These are phyloP conservation scores for Acanthamoeba culbertsoni DNA, from an alignment of 208 protist genomes.

Conservation along the genomic window DNA sequence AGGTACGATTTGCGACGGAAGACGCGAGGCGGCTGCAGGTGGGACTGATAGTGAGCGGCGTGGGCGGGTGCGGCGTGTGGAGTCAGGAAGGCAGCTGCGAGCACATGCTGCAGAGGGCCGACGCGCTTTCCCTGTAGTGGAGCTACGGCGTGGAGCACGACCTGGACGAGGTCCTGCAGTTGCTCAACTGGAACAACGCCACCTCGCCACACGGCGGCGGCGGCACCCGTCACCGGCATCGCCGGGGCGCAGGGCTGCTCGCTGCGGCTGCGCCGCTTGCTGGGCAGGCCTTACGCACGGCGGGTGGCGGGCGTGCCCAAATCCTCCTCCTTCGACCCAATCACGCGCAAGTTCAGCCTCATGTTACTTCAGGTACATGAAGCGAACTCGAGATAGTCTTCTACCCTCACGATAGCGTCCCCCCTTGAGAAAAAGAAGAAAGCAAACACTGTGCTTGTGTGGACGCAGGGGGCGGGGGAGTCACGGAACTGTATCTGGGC, in stretches of 20 bases:
- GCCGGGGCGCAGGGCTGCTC: not conserved
- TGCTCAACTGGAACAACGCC: not conserved
- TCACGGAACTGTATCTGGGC: not conserved
- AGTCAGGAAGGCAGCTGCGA: not conserved
- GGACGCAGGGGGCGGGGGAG: not conserved
- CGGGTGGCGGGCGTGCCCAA: not conserved
- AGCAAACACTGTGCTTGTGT: too few species aligned
- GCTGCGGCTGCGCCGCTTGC: not conserved
- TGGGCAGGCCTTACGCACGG: not conserved
- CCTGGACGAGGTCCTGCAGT: not conserved
- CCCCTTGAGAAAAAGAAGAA: not conserved
- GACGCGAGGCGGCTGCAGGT: not conserved
- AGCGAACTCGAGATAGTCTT: not conserved
- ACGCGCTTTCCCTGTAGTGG: not conserved
- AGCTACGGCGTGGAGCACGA: not conserved
- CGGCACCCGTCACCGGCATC: not conserved
- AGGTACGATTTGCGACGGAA: not conserved
- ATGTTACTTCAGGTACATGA: not conserved
- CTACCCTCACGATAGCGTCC: not conserved
- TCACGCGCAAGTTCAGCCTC: not conserved
- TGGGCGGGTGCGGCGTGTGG: not conserved
- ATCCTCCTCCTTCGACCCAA: not conserved
- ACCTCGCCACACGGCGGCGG: not conserved
- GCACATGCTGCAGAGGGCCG: not conserved
- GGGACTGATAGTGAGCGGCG: not conserved